Evolutionary conservation across 148 eudicot genomes (phyloP).

Genomic region (Cornus controversa): DNA sequence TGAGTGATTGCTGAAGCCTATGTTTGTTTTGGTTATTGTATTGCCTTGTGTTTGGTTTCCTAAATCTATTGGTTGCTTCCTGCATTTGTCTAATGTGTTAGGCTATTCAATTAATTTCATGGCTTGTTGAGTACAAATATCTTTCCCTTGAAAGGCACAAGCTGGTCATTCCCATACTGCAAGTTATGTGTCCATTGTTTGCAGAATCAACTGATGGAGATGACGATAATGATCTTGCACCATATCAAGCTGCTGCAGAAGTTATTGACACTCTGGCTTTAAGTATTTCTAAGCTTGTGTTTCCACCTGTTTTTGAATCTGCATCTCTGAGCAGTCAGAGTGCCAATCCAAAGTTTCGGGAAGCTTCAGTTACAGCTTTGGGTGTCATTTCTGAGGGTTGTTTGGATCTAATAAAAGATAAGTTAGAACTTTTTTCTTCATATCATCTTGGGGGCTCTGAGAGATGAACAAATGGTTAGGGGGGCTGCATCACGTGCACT

Average conservation of each 20-base stretch:
- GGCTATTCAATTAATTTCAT: conserved; percentile 95
- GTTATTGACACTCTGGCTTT: conserved; percentile 96
- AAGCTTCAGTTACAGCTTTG: conserved; percentile 86
- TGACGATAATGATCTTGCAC: conserved; percentile 87
- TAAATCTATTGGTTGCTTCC: not conserved
- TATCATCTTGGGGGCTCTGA: conserved; percentile 81
- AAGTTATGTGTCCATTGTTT: conserved; percentile 84
- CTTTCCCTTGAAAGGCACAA: conserved; percentile 90
- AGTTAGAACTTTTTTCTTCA: conserved; percentile 72
- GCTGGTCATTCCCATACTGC: conserved; percentile 77
- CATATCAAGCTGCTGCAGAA: conserved; percentile 96
- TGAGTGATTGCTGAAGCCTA: conserved; percentile 3
- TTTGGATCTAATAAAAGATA: conserved; percentile 67
- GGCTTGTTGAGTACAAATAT: conserved; percentile 89
- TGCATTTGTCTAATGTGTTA: conserved; percentile 24
- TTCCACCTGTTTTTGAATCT: conserved; percentile 76
- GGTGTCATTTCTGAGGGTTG: conserved; percentile 94
- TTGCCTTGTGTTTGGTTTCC: not conserved
- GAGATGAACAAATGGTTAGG: conserved; percentile 95
- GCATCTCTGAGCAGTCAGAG: conserved; percentile 74
- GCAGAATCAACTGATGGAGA: conserved; percentile 70
- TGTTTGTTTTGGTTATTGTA: not conserved
- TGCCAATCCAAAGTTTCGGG: conserved; percentile 78
- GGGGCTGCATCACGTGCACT: conserved; percentile 96
- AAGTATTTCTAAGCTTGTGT: conserved; percentile 78